phyloP scores from a whole-genome alignment of 2,329 filamentous ascomycete genomes.

The Ramularia endophylla region DNA sequence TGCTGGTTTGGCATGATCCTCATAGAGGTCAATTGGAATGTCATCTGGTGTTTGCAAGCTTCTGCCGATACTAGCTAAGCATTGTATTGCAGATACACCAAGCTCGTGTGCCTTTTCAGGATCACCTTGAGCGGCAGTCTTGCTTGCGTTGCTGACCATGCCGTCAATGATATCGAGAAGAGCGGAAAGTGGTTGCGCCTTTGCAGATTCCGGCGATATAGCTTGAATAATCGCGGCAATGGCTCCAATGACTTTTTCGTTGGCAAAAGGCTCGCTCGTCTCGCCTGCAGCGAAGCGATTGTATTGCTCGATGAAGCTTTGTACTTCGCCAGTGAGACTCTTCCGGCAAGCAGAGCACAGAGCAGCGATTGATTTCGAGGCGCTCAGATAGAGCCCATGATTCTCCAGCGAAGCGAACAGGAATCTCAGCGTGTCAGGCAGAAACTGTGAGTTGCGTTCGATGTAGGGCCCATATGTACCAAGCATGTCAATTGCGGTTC shows the following conservation, averaged over 20 bases:
- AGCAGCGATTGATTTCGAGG: conserved; percentile 67
- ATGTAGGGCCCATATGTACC: conserved; percentile 74
- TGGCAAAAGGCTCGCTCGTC: conserved; percentile 62
- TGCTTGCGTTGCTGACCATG: conserved; percentile 49
- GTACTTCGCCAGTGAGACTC: conserved; percentile 60
- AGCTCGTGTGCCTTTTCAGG: conserved; percentile 38
- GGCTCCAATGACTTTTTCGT: conserved; percentile 67
- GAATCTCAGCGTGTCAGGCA: conserved; percentile 67
- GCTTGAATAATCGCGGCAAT: conserved; percentile 73
- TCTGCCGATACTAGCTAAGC: conserved; percentile 63
- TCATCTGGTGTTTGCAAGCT: conserved; percentile 66
- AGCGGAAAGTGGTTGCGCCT: conserved; percentile 49
- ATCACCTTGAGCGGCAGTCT: conserved; percentile 30
- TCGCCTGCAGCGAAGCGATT: conserved; percentile 53
- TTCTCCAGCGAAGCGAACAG: conserved; percentile 66
- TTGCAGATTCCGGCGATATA: conserved; percentile 52
- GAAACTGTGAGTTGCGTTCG: conserved; percentile 58
- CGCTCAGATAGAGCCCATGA: conserved; percentile 52
- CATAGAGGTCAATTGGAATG: conserved; percentile 60
- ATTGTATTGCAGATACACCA: conserved; percentile 55
- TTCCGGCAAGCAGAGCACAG: conserved; percentile 70
- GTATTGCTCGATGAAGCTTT: conserved; percentile 67
- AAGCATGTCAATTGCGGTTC: conserved; percentile 64
- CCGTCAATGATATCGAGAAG: conserved; percentile 57
- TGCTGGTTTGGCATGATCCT: conserved; percentile 32